These are phyloP conservation scores for Aspergillus neoniger DNA, from an alignment of 2,329 filamentous ascomycete genomes.

Conservation along the genomic window DNA sequence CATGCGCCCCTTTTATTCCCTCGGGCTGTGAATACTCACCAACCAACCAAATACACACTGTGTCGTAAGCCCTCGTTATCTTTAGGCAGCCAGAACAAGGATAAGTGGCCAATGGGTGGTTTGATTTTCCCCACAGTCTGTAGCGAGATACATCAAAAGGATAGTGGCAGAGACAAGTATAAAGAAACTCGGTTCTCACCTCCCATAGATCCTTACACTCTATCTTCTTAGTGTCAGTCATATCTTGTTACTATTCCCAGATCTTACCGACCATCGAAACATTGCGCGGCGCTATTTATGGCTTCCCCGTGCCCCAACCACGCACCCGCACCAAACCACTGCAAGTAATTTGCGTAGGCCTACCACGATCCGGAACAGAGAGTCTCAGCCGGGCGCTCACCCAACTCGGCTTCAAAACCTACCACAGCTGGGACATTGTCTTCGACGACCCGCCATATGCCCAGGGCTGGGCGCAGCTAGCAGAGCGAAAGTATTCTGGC, in stretches of 20 bases:
- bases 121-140: neutral
- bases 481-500: conserved; percentile 20
- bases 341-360: conserved; percentile 24
- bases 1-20: too few species aligned
- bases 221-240: too few species aligned
- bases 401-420: conserved; percentile 23
- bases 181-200: neutral
- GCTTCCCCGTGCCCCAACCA: conserved; percentile 3
- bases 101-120: neutral
- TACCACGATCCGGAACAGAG: conserved; percentile 30
- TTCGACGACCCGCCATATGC: conserved; percentile 3
- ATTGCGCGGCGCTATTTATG: conserved; percentile 5
- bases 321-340: conserved; percentile 17
- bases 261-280: neutral
- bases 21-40: too few species aligned
- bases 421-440: conserved; percentile 21
- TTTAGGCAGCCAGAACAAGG: too few species aligned
- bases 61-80: too few species aligned
- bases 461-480: conserved; percentile 12
- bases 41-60: too few species aligned
- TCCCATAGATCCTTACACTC: neutral
- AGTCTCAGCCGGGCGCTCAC: conserved; percentile 27
- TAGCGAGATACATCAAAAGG: too few species aligned
- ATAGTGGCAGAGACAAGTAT: neutral
- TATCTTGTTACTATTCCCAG: neutral